Evolutionary conservation across 495 filamentous ascomycete species (phyloP).

Genomic region (Penicillium angulare): DNA sequence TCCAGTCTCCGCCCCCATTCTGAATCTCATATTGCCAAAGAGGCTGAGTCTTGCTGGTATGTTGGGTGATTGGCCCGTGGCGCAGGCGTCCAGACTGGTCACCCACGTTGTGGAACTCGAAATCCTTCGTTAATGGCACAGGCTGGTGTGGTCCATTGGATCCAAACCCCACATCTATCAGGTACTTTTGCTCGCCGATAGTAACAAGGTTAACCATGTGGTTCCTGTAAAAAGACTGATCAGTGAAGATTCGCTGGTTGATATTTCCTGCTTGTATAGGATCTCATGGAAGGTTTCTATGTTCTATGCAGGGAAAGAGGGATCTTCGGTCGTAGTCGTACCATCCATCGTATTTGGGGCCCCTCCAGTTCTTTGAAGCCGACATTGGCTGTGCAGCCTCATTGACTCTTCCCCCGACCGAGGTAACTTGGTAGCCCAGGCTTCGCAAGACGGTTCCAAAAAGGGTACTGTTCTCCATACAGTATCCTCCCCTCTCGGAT

Average conservation of each 20-base stretch:
- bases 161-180: constrained; percentile 69
- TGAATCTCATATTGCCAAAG: constrained; percentile 56
- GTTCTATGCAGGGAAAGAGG: no score
- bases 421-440: constrained; percentile 51
- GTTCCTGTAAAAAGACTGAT: constrained; percentile 11
- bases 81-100: constrained; percentile 42
- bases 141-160: constrained; percentile 51
- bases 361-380: constrained; percentile 13
- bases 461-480: constrained; percentile 67
- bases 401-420: constrained; percentile 2
- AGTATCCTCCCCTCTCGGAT: constrained; percentile 59
- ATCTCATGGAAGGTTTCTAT: no score
- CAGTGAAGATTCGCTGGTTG: neutral
- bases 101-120: constrained; percentile 36
- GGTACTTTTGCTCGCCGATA: constrained; percentile 46
- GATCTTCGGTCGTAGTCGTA: constrained; percentile 1
- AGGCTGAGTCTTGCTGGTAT: constrained; percentile 20
- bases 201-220: constrained; percentile 68
- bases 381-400: constrained; percentile 15
- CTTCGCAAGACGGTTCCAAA: constrained; percentile 59
- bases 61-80: constrained; percentile 22
- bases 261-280: neutral
- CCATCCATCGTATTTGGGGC: constrained; percentile 20
- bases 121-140: constrained; percentile 39
- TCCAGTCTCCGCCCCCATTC: constrained; percentile 43